A percentile compares a stretch with the other conserved stretches of the same genome.
Conservation (phyloP, 768 basidiomycete genomes). For the Lactarius akahatsu region DNA sequence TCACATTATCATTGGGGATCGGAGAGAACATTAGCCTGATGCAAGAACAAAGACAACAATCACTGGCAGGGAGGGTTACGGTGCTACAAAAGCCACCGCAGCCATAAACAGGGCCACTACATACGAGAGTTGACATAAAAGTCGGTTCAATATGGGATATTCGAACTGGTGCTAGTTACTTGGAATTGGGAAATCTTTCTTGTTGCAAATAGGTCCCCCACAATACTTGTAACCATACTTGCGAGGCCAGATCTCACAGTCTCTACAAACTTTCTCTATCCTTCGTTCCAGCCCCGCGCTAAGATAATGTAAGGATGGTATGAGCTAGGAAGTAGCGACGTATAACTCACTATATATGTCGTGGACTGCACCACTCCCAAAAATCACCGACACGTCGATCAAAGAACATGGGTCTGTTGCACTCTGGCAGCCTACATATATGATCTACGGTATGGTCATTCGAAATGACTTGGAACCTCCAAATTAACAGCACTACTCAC, state of each 20-base stretch:
- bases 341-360: conserved; percentile 10
- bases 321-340: not conserved
- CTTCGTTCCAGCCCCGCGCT: not conserved
- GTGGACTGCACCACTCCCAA: conserved; percentile 15
- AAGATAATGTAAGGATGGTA: not conserved
- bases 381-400: not conserved
- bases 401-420: not conserved
- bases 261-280: conserved; percentile 4
- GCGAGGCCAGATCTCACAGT: conserved; percentile 8
- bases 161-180: not conserved
- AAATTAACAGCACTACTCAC: not conserved
- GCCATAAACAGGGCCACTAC: not conserved
- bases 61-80: not conserved
- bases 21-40: not conserved
- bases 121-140: not conserved
- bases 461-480: no score
- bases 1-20: not conserved
- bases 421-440: not conserved
- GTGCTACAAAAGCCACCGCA: not conserved
- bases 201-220: conserved; percentile 1
- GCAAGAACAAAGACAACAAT: not conserved
- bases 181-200: not conserved
- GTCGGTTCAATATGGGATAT: not conserved
- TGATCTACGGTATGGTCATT: not conserved
- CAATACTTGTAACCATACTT: not conserved